These are phyloP conservation scores for Camelina hispida DNA, from an alignment of 345 rosid species.

Conservation along the genomic window DNA sequence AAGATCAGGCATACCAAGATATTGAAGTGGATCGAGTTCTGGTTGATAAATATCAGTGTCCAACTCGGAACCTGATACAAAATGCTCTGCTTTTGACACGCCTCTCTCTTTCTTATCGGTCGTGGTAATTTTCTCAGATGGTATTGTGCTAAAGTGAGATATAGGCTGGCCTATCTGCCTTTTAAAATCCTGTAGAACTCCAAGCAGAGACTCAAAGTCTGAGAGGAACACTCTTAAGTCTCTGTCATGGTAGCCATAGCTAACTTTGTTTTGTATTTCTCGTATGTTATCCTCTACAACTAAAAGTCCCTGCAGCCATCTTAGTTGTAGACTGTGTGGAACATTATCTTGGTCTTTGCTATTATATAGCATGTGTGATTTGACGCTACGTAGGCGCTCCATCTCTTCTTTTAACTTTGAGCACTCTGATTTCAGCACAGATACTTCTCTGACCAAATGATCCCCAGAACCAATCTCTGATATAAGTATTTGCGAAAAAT, in stretches of 20 bases:
- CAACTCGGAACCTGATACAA: slow-evolving; percentile 52
- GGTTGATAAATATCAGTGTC: slow-evolving; percentile 76
- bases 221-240: slow-evolving; percentile 60
- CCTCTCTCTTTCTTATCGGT: slow-evolving; percentile 50
- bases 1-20: slow-evolving; percentile 65
- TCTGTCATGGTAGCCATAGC: slow-evolving; percentile 69
- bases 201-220: slow-evolving; percentile 69
- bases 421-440: slow-evolving; percentile 78
- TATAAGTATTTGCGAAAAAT: slow-evolving; percentile 68
- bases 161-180: slow-evolving; percentile 60
- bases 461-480: slow-evolving; percentile 87
- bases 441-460: slow-evolving; percentile 74
- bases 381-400: slow-evolving; percentile 50
- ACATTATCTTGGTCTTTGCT: slow-evolving; percentile 48
- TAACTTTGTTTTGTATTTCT: slow-evolving; percentile 72
- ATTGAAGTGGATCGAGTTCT: slow-evolving; percentile 71
- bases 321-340: slow-evolving; percentile 56
- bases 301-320: slow-evolving; percentile 71
- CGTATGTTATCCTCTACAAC: slow-evolving; percentile 72
- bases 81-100: slow-evolving; percentile 53
- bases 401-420: slow-evolving; percentile 75
- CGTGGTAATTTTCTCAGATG: slow-evolving; percentile 47
- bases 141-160: slow-evolving; percentile 48
- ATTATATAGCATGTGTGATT: slow-evolving; percentile 46
- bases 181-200: slow-evolving; percentile 72